phyloP scores from a whole-genome alignment of 768 basidiomycete species.

The Mycena metata region DNA sequence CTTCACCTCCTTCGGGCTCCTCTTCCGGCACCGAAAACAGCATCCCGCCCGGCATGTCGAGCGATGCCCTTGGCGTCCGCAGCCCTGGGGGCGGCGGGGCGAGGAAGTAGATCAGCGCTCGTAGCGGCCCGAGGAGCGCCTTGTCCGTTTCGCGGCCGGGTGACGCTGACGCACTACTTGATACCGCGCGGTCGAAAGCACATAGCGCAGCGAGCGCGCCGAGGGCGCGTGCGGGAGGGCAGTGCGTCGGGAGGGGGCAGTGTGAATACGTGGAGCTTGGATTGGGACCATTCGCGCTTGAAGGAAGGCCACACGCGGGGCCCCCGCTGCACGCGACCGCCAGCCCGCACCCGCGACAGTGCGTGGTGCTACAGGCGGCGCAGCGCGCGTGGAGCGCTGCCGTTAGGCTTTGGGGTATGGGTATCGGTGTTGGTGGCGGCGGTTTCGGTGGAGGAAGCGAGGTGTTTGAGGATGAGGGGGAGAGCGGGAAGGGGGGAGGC shows the following conservation, averaged over 20 bases:
- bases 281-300: neutral
- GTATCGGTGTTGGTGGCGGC: too few species aligned
- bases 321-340: neutral
- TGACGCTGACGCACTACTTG: neutral
- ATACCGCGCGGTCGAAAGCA: conserved; percentile 31
- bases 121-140: conserved; percentile 25
- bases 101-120: conserved; percentile 28
- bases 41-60: too few species aligned
- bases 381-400: conserved; percentile 32
- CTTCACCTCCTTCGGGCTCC: neutral
- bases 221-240: conserved; percentile 34
- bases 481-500: neutral
- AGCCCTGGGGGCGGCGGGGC: neutral
- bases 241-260: conserved; percentile 27
- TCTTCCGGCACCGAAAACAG: too few species aligned
- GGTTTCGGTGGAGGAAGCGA: too few species aligned
- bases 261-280: neutral
- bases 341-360: conserved; percentile 34
- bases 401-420: neutral
- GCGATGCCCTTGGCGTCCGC: neutral
- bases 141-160: conserved; percentile 5
- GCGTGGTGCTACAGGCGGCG: conserved; percentile 19
- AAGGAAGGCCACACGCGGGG: neutral
- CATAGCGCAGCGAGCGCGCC: conserved; percentile 20
- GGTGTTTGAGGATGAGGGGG: neutral